These are phyloP conservation scores for Pleurotus platypus DNA, from an alignment of 768 basidiomycete species.

Conservation along the genomic window DNA sequence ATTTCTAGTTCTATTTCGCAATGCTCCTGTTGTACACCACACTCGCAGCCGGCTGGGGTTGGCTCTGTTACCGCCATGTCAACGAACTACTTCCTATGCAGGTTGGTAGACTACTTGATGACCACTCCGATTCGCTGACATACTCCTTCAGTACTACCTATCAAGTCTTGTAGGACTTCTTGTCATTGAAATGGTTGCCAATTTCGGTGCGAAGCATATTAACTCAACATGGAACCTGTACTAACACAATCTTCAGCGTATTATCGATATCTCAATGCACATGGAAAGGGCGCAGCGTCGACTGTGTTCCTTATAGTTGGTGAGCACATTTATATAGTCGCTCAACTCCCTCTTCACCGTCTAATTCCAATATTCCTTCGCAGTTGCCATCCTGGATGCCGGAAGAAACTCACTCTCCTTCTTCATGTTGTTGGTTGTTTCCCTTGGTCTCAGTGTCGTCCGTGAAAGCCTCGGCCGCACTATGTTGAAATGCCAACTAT, in stretches of 20 bases:
- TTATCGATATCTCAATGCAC: conserved; percentile 91
- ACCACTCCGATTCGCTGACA: too few relatives aligned
- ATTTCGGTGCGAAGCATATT: conserved; percentile 58
- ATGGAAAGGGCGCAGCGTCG: conserved; percentile 68
- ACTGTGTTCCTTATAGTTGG: conserved; percentile 93
- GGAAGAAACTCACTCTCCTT: conserved; percentile 92
- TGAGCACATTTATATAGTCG: conserved; percentile 16
- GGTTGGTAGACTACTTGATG: too few relatives aligned
- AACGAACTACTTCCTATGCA: conserved; percentile 87
- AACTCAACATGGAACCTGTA: background rate
- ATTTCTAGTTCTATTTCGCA: conserved; percentile 47
- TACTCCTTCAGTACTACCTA: conserved; percentile 69
- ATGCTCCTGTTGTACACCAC: conserved; percentile 79
- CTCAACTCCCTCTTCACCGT: background rate
- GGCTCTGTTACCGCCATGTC: conserved; percentile 76
- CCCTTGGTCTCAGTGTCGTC: conserved; percentile 89
- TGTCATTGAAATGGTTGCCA: conserved; percentile 91
- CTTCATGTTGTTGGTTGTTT: conserved; percentile 91
- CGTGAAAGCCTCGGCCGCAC: conserved; percentile 80
- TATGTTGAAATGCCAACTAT: conserved; percentile 79
- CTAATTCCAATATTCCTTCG: conserved; percentile 8
- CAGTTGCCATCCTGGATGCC: conserved; percentile 93
- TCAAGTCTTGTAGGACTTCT: conserved; percentile 84
- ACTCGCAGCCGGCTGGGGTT: conserved; percentile 75
- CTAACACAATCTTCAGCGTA: conserved; percentile 51